Base-by-base conservation (phyloP, 306 rosid genomes). In the Pterocarpus santalinus region DNA sequence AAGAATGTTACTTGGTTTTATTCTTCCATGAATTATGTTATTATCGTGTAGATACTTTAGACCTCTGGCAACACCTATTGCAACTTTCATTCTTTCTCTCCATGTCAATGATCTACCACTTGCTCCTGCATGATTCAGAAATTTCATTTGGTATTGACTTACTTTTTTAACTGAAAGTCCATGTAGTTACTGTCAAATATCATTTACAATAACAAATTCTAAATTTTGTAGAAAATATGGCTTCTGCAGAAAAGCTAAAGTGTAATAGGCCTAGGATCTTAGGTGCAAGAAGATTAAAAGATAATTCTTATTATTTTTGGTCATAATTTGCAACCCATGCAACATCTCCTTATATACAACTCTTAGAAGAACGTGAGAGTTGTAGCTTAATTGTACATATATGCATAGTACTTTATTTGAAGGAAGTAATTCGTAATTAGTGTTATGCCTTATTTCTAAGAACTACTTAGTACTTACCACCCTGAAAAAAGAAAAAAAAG, bases 1-100 rank as follows among this genome's bases (percentile, higher is more conserved):
- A 51, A 94, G 91, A 84, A 94, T 89, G 89, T 91, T 94, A 67
- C 89, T 91, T 47, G 98, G 94, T 72, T 91, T 91, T 71, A 94
- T 81, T 63, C 85, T 90, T 88, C 95, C 91, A 79, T 94, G 98
- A 82, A 88, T 83, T 69, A 92, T 89, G 70, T 85, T 84, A 79
- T 88, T 92, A 32, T 81, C 82, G 69, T 94, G 98, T 38, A 94
- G 88, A 83, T 88, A 88, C 33, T 85, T 87, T 65, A 94, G 73
- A 53, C 97, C 98, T 79, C 79, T 90, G 32, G 90, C 90, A 15
- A 87, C 82, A 71, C 97, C 97, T 53, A 77, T 71, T n/a, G 97
- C 97, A 61, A 94, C 79, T 81, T 90, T 90, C 90, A 90, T 79
- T 86, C 94, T 94, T 82, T 83, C 87, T 67, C 83, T 81, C 98